A percentile compares a stretch with the other conserved stretches of the same genome.
Evolutionary conservation across 371 early-diverging fungal genomes (phyloP).

Genomic region (Aphelidium insulamus): DNA sequence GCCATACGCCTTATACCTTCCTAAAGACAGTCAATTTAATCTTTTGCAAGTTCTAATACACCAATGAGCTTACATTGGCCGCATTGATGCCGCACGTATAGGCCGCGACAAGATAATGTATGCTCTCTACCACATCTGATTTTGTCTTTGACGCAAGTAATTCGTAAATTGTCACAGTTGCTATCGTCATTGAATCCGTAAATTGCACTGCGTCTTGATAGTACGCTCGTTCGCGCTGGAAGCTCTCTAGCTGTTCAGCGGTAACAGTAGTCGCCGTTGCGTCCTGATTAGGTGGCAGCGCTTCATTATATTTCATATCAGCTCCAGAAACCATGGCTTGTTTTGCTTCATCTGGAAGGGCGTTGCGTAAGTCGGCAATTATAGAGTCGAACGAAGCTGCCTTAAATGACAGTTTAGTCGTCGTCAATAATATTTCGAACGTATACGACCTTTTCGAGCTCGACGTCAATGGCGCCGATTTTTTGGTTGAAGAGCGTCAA

Average conservation of each 20-base stretch:
- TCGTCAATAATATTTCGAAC: conserved; percentile 3
- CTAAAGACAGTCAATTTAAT: conserved; percentile 9
- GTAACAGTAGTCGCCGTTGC: neutral
- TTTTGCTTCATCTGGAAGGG: neutral
- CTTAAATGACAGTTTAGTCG: neutral
- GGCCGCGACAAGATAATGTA: conserved; percentile 74
- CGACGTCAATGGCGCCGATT: conserved; percentile 27
- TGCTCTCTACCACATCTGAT: conserved; percentile 75
- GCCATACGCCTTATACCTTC: conserved; percentile 79
- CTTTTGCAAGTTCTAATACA: neutral
- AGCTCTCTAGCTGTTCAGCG: conserved; percentile 19
- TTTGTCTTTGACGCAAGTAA: conserved; percentile 70
- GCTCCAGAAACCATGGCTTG: neutral
- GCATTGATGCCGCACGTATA: conserved; percentile 56
- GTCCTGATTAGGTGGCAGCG: neutral
- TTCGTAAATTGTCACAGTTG: conserved; percentile 49
- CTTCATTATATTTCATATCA: neutral
- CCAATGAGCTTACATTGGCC: conserved; percentile 23
- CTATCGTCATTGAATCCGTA: conserved; percentile 42
- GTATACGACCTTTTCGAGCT: conserved; percentile 29
- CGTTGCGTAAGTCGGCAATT: conserved; percentile 6
- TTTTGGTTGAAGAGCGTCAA: conserved; percentile 34
- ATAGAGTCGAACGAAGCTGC: conserved; percentile 3
- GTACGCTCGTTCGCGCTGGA: conserved; percentile 43
- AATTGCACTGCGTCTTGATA: conserved; percentile 69